Evolutionary conservation across 1,284 basidiomycete species (phyloP).

Genomic region (Violaceomyces palustris): DNA sequence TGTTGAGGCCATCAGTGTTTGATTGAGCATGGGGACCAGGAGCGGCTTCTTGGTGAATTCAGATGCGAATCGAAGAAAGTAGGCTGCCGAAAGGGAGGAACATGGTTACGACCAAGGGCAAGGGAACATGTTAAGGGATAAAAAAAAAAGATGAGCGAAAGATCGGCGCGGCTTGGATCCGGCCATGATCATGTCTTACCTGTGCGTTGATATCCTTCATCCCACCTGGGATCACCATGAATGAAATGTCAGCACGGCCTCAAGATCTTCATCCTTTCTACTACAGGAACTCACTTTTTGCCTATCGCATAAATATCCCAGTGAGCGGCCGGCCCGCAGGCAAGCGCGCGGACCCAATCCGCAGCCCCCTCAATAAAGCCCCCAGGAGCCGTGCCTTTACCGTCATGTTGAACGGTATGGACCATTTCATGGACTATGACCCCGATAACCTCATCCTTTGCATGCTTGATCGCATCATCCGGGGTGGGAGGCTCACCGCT

Average conservation of each 20-base stretch:
- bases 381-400: slow-evolving; percentile 9
- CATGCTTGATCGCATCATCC: neutral
- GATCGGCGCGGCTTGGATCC: too few species aligned
- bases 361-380: slow-evolving; percentile 33
- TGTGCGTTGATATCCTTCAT: slow-evolving; percentile 15
- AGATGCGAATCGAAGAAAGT: slow-evolving; percentile 17
- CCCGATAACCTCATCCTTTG: slow-evolving; percentile 8
- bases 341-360: slow-evolving; percentile 26
- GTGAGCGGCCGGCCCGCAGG: slow-evolving; percentile 11
- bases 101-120: too few species aligned
- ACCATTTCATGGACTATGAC: slow-evolving; percentile 33
- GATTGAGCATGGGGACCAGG: slow-evolving; percentile 21
- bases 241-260: too few species aligned
- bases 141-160: too few species aligned
- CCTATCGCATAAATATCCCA: slow-evolving; percentile 10
- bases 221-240: too few species aligned
- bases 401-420: slow-evolving; percentile 19
- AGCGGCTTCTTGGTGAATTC: neutral
- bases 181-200: too few species aligned
- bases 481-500: too few species aligned
- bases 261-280: too few species aligned
- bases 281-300: too few species aligned
- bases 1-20: neutral
- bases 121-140: too few species aligned
- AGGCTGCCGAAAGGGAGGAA: too few species aligned